Evolutionary conservation across 139 green algal genomes (phyloP).

Genomic region (Chlorella sorokiniana): DNA sequence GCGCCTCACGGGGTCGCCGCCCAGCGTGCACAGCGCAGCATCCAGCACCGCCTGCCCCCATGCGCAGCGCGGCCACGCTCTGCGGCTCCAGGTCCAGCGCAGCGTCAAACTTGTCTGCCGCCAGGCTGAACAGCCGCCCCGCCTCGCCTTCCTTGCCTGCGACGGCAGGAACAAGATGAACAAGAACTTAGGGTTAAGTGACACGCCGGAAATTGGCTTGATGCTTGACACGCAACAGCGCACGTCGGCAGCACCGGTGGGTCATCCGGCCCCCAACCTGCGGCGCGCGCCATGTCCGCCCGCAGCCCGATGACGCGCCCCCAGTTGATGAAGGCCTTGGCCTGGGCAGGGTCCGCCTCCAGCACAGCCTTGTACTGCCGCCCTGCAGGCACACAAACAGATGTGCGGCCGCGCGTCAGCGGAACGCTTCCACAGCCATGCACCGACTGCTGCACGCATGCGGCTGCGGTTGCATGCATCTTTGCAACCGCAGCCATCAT

Average conservation of each 20-base stretch:
- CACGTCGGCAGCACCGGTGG: background rate
- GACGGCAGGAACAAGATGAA: background rate
- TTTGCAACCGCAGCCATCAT: background rate
- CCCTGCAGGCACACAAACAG: background rate
- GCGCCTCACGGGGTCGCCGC: background rate
- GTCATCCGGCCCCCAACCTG: background rate
- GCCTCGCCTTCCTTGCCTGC: slow-evolving; percentile 8
- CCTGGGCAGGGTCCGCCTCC: slow-evolving; percentile 26
- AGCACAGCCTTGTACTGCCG: slow-evolving; percentile 38
- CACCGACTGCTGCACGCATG: too few species aligned
- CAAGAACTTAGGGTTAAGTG: background rate
- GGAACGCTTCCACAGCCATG: background rate
- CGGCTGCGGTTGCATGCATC: too few species aligned
- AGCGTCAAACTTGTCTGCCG: slow-evolving; percentile 50
- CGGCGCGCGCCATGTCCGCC: slow-evolving; percentile 32
- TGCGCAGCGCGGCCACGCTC: slow-evolving; percentile 9
- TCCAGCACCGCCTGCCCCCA: slow-evolving; percentile 32
- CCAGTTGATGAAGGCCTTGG: slow-evolving; percentile 48
- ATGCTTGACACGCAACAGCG: background rate
- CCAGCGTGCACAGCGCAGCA: slow-evolving; percentile 7
- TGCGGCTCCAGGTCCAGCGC: slow-evolving; percentile 38
- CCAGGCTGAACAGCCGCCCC: slow-evolving; percentile 34
- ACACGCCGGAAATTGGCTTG: background rate
- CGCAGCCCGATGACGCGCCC: slow-evolving; percentile 40
- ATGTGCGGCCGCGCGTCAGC: background rate